phyloP scores from a whole-genome alignment of 192 early-diverging fungal genomes.

The Rhizoclosmatium sp. region DNA sequence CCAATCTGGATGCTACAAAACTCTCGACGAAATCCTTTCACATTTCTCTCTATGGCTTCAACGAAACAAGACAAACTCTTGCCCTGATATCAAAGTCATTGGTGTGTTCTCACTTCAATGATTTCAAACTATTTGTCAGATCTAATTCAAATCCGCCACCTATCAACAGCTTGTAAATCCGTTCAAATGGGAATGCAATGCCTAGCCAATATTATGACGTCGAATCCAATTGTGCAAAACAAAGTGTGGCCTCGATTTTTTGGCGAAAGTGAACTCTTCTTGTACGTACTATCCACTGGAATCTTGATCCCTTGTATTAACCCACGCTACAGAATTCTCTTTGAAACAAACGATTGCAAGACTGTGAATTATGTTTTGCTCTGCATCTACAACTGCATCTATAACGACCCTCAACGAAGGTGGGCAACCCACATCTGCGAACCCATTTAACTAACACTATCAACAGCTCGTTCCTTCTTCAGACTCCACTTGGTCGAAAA shows the following conservation, averaged over 20 bases:
- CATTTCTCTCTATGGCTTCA: constrained; percentile 52
- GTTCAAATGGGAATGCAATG: constrained; percentile 58
- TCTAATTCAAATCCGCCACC: background rate
- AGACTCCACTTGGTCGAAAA: constrained; percentile 34
- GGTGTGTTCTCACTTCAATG: constrained; percentile 13
- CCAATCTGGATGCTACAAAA: constrained; percentile 43
- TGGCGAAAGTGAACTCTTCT: constrained; percentile 45
- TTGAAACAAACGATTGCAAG: constrained; percentile 38
- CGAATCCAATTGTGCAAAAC: constrained; percentile 52
- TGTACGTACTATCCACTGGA: constrained; percentile 28
- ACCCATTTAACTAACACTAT: background rate
- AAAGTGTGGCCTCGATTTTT: constrained; percentile 56
- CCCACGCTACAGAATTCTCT: constrained; percentile 38
- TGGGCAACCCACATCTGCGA: background rate
- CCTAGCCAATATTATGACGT: constrained; percentile 61
- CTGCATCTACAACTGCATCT: constrained; percentile 53
- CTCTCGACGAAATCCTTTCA: constrained; percentile 48
- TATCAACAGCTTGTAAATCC: constrained; percentile 29
- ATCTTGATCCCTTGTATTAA: background rate
- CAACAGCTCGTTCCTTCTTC: constrained; percentile 30
- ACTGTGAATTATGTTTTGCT: constrained; percentile 49
- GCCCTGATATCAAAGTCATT: constrained; percentile 40
- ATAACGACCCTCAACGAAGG: constrained; percentile 44
- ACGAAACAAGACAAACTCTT: constrained; percentile 36
- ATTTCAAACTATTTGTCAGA: background rate